Percentiles rank a stretch among this genome's conserved stretches.
phyloP scores from a whole-genome alignment of 2,329 filamentous ascomycete genomes.

The Sphaerulina vaccinii region DNA sequence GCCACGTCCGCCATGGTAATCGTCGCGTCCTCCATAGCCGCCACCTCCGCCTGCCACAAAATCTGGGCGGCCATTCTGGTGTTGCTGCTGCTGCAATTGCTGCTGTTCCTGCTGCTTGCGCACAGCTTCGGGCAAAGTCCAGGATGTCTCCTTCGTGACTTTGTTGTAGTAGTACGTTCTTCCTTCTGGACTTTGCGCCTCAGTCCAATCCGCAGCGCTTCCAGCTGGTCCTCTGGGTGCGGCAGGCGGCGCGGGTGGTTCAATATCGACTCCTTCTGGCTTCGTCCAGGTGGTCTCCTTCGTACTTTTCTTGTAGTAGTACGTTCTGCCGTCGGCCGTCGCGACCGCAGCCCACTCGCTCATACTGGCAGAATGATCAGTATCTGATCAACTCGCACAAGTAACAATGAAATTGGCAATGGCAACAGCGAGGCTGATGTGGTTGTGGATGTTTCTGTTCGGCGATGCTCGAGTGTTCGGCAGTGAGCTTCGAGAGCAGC shows the following conservation, averaged over 20 bases:
- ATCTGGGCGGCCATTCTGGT: slow-evolving; percentile 32
- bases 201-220: slow-evolving; percentile 72
- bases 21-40: slow-evolving; percentile 30
- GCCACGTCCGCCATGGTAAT: slow-evolving; percentile 18
- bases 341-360: slow-evolving; percentile 32
- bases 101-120: slow-evolving; percentile 21
- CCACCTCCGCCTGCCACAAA: slow-evolving; percentile 56
- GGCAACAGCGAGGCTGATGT: neutral
- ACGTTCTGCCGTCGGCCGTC: slow-evolving; percentile 62
- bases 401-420: neutral
- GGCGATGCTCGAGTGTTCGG: too few relatives aligned
- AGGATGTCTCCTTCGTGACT: slow-evolving; percentile 86
- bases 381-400: neutral
- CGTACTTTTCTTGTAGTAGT: slow-evolving; percentile 86
- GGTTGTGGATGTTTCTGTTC: too few relatives aligned
- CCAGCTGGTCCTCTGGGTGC: slow-evolving; percentile 50
- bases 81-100: slow-evolving; percentile 25
- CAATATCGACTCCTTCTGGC: slow-evolving; percentile 63
- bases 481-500: too few relatives aligned
- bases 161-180: slow-evolving; percentile 93
- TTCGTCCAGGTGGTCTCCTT: slow-evolving; percentile 94
- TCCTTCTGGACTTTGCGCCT: slow-evolving; percentile 82
- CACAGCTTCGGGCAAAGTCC: slow-evolving; percentile 71
- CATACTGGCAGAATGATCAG: slow-evolving; percentile 20
- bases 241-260: slow-evolving; percentile 64